Conservation (phyloP, 306 rosid species). For the Lotus japonicus region DNA sequence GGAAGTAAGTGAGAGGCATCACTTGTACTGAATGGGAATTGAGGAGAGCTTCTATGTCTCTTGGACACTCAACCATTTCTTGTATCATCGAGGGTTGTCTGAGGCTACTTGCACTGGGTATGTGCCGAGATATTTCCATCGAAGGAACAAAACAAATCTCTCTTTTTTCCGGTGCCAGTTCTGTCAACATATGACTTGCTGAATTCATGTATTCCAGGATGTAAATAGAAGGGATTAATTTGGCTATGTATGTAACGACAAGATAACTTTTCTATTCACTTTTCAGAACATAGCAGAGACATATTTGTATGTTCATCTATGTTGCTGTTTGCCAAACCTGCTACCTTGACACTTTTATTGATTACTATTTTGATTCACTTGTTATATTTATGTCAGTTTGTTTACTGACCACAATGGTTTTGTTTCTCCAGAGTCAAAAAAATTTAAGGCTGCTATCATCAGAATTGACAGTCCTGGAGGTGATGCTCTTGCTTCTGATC, state of each 20-base stretch:
- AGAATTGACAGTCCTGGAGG: slow-evolving; percentile 98
- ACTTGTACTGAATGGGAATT: too few relatives aligned
- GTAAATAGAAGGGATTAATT: not conserved
- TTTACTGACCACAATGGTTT: not conserved
- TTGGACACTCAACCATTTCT: too few relatives aligned
- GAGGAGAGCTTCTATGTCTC: too few relatives aligned
- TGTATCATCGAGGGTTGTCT: too few relatives aligned
- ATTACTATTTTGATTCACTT: not conserved
- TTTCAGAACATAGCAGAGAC: not conserved
- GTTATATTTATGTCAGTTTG: not conserved
- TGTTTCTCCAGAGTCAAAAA: slow-evolving; percentile 58
- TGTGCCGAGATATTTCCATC: too few relatives aligned
- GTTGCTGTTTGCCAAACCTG: not conserved
- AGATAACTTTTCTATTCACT: not conserved
- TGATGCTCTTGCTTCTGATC: slow-evolving; percentile 97
- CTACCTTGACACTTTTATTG: not conserved
- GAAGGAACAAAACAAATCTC: too few relatives aligned
- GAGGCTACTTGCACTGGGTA: too few relatives aligned
- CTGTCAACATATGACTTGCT: not conserved
- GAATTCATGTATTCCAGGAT: not conserved
- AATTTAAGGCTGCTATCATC: slow-evolving; percentile 78
- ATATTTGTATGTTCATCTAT: not conserved
- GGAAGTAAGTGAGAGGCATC: too few relatives aligned
- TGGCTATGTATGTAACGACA: not conserved
- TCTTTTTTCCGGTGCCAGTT: too few relatives aligned